Conservation (phyloP, 345 rosid species). For the Passiflora organensis region DNA sequence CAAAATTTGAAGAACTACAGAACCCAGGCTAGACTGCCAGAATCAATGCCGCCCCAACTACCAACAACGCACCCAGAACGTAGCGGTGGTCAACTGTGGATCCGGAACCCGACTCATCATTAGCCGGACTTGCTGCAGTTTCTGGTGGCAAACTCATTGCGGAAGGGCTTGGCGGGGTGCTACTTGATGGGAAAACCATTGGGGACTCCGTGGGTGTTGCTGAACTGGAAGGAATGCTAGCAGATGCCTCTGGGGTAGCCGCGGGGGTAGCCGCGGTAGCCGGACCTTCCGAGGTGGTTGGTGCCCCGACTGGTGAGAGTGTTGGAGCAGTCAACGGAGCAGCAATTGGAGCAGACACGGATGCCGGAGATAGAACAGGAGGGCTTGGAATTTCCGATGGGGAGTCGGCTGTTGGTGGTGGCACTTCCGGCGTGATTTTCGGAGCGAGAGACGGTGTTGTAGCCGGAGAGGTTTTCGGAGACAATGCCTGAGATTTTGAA, state of each 20-base stretch:
- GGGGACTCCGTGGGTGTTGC: conserved; percentile 46
- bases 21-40: background rate
- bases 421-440: background rate
- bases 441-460: conserved; percentile 8
- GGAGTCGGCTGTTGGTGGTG: conserved; percentile 14
- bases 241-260: conserved; percentile 31
- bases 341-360: conserved; percentile 7
- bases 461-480: conserved; percentile 16
- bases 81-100: conserved; percentile 21
- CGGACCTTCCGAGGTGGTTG: conserved; percentile 33
- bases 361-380: conserved; percentile 13
- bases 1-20: no score
- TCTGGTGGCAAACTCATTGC: conserved; percentile 32
- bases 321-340: conserved; percentile 24
- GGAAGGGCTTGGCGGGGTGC: conserved; percentile 29
- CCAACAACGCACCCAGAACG: conserved; percentile 7
- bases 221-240: conserved; percentile 41
- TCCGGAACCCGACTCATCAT: conserved; percentile 36
- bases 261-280: conserved; percentile 26
- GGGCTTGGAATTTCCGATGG: conserved; percentile 12
- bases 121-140: conserved; percentile 25
- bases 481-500: background rate
- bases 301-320: conserved; percentile 19
- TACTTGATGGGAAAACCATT: conserved; percentile 44
- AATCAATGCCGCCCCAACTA: conserved; percentile 2